These are phyloP conservation scores for Eleusine coracana DNA, from an alignment of 176 grass and related monocot genomes.

Conservation along the genomic window DNA sequence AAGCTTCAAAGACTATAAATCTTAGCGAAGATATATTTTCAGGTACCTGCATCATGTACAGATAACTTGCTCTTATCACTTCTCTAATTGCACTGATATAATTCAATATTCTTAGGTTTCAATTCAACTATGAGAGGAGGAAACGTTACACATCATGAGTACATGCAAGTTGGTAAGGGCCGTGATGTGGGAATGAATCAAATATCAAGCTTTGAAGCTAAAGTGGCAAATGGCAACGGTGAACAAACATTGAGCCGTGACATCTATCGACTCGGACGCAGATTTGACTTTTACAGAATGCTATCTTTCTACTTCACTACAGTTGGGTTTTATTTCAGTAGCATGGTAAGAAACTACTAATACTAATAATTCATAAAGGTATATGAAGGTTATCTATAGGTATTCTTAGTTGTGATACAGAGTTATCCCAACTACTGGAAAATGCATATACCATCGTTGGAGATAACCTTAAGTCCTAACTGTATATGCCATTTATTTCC, in stretches of 20 bases:
- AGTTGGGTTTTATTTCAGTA: conserved; percentile 93
- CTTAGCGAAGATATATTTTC: conserved; percentile 99
- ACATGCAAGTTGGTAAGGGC: conserved; percentile 98
- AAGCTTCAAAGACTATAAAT: conserved; percentile 96
- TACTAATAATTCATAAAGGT: conserved; percentile 18
- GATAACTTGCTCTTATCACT: conserved; percentile 17
- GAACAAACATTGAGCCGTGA: conserved; percentile 98
- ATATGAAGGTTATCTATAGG: not conserved
- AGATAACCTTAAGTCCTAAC: not conserved
- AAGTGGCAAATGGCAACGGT: conserved; percentile 91
- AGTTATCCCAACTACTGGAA: not conserved
- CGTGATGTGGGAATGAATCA: conserved; percentile 99
- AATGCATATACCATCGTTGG: not conserved
- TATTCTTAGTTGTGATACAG: too few relatives aligned
- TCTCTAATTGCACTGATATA: conserved; percentile 29
- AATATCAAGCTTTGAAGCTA: conserved; percentile 96
- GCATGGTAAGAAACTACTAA: conserved; percentile 78
- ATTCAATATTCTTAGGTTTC: conserved; percentile 61
- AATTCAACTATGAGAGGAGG: conserved; percentile 94
- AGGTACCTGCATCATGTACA: conserved; percentile 47
- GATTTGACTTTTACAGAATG: conserved; percentile 98
- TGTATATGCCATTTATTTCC: not conserved
- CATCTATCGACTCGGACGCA: conserved; percentile 85
- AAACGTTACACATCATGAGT: conserved; percentile 93
- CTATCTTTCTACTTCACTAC: conserved; percentile 97